Evolutionary conservation across 208 protist species (phyloP).

Genomic region (Acanthamoeba royreba): DNA sequence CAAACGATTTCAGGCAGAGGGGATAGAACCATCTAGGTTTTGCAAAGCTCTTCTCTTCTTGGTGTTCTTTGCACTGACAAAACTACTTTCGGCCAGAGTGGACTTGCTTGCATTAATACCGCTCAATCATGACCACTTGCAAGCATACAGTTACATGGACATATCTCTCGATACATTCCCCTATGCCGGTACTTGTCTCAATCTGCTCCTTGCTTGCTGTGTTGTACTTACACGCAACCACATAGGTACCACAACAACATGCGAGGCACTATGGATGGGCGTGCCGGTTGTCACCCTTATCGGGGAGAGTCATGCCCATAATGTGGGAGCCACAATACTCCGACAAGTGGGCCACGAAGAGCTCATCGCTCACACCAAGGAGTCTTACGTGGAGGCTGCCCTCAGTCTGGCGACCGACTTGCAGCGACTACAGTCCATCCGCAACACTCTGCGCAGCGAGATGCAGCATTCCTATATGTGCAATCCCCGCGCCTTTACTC

Average conservation of each 20-base stretch:
- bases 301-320: constrained; percentile 35
- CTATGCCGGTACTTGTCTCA: constrained; percentile 48
- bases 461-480: constrained; percentile 47
- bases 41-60: background rate
- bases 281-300: constrained; percentile 48
- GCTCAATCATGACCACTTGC: constrained; percentile 49
- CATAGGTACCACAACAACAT: constrained; percentile 65
- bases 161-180: constrained; percentile 67
- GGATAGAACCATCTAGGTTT: constrained; percentile 28
- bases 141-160: constrained; percentile 58
- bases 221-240: background rate
- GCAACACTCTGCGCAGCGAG: background rate
- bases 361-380: background rate
- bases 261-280: constrained; percentile 68
- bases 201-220: background rate
- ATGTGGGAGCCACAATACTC: constrained; percentile 51
- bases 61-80: background rate
- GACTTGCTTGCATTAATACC: constrained; percentile 1
- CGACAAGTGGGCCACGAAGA: background rate
- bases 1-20: background rate
- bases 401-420: background rate
- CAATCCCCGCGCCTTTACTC: constrained; percentile 38
- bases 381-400: background rate
- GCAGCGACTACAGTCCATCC: background rate
- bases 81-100: background rate